These are phyloP conservation scores for Eucalyptus camaldulensis DNA, from an alignment of 345 rosid genomes.

Conservation along the genomic window DNA sequence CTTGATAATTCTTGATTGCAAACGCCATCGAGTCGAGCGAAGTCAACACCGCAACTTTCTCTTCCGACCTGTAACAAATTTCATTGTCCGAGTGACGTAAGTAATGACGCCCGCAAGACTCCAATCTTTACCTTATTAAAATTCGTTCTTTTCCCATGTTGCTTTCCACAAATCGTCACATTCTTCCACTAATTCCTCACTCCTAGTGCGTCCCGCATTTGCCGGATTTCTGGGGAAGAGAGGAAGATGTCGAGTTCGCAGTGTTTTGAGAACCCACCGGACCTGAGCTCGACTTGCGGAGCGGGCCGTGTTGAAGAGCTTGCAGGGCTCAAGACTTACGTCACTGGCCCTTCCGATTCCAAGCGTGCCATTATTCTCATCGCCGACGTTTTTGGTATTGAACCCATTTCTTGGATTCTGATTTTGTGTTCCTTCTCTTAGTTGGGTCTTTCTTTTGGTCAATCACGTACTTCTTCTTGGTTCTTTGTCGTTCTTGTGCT, in stretches of 20 bases:
- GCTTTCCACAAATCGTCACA: not conserved
- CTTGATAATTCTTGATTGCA: not conserved
- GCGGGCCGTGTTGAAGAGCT: conserved; percentile 51
- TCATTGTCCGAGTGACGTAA: not conserved
- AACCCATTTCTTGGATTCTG: not conserved
- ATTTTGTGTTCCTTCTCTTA: not conserved
- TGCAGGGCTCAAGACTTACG: conserved; percentile 49
- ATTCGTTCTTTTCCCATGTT: not conserved
- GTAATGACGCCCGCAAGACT: not conserved
- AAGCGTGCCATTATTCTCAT: conserved; percentile 49
- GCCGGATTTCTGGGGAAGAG: not conserved
- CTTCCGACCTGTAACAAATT: not conserved
- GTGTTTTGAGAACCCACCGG: conserved; percentile 75
- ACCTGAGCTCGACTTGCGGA: conserved; percentile 30
- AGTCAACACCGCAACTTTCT: not conserved
- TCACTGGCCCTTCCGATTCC: conserved; percentile 49
- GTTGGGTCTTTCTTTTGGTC: not conserved
- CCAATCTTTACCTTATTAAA: not conserved
- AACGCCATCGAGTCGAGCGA: not conserved
- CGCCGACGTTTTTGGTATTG: conserved; percentile 42
- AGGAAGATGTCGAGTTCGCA: conserved; percentile 50
- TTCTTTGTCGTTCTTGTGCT: not conserved
- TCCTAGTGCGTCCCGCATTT: not conserved
- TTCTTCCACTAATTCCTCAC: not conserved
- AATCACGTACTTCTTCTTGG: not conserved